These are phyloP conservation scores for Suhomyces vadensis DNA, from an alignment of 805 yeast genomes.

Conservation along the genomic window DNA sequence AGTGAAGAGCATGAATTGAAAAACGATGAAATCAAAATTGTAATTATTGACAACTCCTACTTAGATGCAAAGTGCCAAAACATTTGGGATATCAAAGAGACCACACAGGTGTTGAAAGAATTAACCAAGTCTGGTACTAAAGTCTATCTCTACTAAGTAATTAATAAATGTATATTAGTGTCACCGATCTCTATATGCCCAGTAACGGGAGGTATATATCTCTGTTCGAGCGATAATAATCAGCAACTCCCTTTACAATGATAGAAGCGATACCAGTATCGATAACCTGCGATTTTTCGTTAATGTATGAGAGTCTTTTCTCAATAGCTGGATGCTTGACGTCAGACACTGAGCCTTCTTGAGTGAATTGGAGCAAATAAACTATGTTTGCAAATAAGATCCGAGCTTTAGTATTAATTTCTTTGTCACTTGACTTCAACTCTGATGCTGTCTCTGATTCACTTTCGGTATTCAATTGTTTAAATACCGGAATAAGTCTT, in stretches of 20 bases:
- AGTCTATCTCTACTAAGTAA: conserved; percentile 50
- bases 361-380: conserved; percentile 22
- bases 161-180: not conserved
- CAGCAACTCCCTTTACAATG: conserved; percentile 12
- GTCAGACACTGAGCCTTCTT: not conserved
- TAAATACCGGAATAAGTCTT: not conserved
- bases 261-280: not conserved
- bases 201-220: conserved; percentile 21
- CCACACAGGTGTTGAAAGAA: conserved; percentile 40
- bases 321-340: not conserved
- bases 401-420: conserved; percentile 7
- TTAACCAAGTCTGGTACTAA: conserved; percentile 47
- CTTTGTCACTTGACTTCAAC: not conserved
- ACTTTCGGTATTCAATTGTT: too few relatives aligned
- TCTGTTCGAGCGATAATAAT: conserved; percentile 31
- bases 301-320: not conserved
- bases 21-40: conserved; percentile 47
- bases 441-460: not conserved
- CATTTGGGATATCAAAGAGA: conserved; percentile 59
- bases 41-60: conserved; percentile 61
- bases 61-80: conserved; percentile 61
- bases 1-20: conserved; percentile 44
- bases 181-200: not conserved
- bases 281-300: not conserved
- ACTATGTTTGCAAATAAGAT: conserved; percentile 23